Percentiles rank a stretch among this genome's conserved stretches.
Conservation (phyloP, 306 rosid genomes). For the Cucurbita ficifolia region DNA sequence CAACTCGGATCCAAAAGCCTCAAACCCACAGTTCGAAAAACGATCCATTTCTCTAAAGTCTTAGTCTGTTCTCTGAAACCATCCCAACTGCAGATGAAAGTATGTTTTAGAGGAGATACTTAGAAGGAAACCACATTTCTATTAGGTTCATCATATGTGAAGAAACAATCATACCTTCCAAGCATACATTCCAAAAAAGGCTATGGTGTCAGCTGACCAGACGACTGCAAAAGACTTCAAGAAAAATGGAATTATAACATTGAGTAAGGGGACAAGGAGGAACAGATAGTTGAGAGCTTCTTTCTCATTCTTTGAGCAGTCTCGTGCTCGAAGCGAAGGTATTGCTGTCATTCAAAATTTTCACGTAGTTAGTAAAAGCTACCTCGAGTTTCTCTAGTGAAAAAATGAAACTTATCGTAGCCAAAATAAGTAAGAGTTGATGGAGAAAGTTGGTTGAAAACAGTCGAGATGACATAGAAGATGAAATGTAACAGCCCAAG, state of each 20-base stretch:
- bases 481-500: neutral
- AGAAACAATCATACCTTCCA: constrained; percentile 57
- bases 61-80: constrained; percentile 56
- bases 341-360: constrained; percentile 38
- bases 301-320: constrained; percentile 93
- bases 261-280: constrained; percentile 72
- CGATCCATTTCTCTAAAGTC: neutral
- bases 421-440: neutral
- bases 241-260: constrained; percentile 79
- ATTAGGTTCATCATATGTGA: neutral
- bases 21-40: neutral
- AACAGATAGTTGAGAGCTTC: constrained; percentile 96
- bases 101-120: constrained; percentile 4
- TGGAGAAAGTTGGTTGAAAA: neutral
- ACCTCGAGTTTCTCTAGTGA: neutral
- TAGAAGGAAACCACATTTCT: neutral
- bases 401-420: neutral
- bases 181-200: constrained; percentile 84
- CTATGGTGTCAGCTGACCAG: constrained; percentile 79
- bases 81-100: constrained; percentile 44
- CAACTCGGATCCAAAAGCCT: neutral
- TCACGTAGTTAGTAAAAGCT: neutral
- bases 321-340: constrained; percentile 92
- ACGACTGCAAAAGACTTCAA: constrained; percentile 91
- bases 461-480: neutral